Evolutionary conservation across 805 yeast species (phyloP).

Genomic region (Jamesozyma spencerorum): DNA sequence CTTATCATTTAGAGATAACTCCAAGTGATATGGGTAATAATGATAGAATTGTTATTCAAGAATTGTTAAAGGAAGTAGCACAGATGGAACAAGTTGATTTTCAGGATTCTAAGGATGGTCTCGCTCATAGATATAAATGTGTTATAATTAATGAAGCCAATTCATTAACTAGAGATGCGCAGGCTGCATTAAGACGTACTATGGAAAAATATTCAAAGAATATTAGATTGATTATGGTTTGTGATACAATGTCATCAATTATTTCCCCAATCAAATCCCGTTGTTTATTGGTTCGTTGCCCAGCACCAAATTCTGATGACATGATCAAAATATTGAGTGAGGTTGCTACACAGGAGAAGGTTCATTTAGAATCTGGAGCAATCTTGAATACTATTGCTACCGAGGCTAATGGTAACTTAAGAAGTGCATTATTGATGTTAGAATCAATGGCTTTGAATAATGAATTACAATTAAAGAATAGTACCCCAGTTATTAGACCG

Average conservation of each 20-base stretch:
- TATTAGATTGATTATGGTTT: slow-evolving; percentile 72
- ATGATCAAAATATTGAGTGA: slow-evolving; percentile 44
- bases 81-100: slow-evolving; percentile 93
- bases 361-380: slow-evolving; percentile 33
- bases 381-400: slow-evolving; percentile 45
- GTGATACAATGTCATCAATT: slow-evolving; percentile 84
- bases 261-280: slow-evolving; percentile 93
- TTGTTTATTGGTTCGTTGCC: slow-evolving; percentile 76
- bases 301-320: slow-evolving; percentile 65
- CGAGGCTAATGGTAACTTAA: slow-evolving; percentile 57
- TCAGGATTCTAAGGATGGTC: slow-evolving; percentile 34
- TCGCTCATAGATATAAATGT: slow-evolving; percentile 56
- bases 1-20: slow-evolving; percentile 86
- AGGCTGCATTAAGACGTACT: slow-evolving; percentile 89
- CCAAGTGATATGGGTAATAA: slow-evolving; percentile 96
- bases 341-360: slow-evolving; percentile 50
- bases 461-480: slow-evolving; percentile 37
- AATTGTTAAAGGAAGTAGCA: slow-evolving; percentile 85
- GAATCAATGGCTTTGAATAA: slow-evolving; percentile 75
- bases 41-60: slow-evolving; percentile 92
- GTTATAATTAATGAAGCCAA: slow-evolving; percentile 91
- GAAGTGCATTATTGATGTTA: slow-evolving; percentile 67
- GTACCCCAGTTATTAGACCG: slow-evolving; percentile 52
- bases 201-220: slow-evolving; percentile 92
- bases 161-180: slow-evolving; percentile 82